A percentile compares a stretch with the other conserved stretches of the same genome.
These are phyloP conservation scores for Magnolia sinica DNA, from an alignment of 164 flowering plant genomes.

Conservation along the genomic window DNA sequence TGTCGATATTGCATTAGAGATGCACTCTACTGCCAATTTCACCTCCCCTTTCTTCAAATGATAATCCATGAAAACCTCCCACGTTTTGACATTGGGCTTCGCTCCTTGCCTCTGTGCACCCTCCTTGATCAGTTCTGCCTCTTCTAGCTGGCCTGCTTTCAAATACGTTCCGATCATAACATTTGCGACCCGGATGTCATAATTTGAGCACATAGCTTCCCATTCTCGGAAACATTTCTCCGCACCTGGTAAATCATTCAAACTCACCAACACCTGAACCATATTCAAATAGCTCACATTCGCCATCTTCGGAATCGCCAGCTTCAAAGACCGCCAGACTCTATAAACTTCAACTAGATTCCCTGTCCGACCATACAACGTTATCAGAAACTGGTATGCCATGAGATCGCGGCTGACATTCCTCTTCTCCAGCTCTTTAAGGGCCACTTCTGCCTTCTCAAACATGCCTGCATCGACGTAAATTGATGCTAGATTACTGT, in stretches of 20 bases:
- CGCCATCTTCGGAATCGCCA: constrained; percentile 69
- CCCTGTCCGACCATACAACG: constrained; percentile 70
- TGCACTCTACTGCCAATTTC: constrained; percentile 49
- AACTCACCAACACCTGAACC: constrained; percentile 73
- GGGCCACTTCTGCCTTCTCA: constrained; percentile 79
- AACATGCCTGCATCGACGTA: constrained; percentile 67
- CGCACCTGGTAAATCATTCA: constrained; percentile 89
- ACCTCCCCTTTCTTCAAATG: constrained; percentile 53
- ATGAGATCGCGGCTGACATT: constrained; percentile 44
- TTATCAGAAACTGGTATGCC: constrained; percentile 77
- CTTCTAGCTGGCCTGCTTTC: constrained; percentile 44
- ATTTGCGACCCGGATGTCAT: constrained; percentile 78
- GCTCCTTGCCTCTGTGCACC: constrained; percentile 57
- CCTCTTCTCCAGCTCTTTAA: constrained; percentile 78
- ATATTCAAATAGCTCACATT: constrained; percentile 79
- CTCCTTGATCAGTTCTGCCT: constrained; percentile 56
- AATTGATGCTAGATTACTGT: constrained; percentile 88
- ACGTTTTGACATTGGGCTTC: constrained; percentile 77
- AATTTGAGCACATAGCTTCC: constrained; percentile 56
- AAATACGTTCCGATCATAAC: constrained; percentile 64
- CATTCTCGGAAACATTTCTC: constrained; percentile 85
- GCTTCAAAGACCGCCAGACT: constrained; percentile 84
- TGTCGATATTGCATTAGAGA: constrained; percentile 51
- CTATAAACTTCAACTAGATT: constrained; percentile 78
- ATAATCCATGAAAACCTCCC: constrained; percentile 73